Conservation (phyloP, 495 filamentous ascomycete species). For the Glarea lozoyensis region DNA sequence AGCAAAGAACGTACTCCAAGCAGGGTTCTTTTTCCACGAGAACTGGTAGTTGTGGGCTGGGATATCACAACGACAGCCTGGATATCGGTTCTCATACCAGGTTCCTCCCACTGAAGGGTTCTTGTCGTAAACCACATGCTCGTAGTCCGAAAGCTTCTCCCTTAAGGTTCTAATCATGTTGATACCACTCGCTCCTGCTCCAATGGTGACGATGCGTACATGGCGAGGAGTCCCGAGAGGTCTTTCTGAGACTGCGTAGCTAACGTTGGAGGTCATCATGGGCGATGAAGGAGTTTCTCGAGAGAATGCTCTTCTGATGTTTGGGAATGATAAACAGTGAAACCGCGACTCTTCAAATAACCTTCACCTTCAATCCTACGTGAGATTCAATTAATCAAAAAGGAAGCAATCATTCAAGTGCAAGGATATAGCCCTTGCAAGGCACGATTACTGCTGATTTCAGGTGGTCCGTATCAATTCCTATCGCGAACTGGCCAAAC, state of each 20-base stretch:
- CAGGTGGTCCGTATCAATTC: too few species aligned
- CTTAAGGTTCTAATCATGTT: constrained; percentile 7
- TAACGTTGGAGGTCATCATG: background rate
- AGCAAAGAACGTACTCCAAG: constrained; percentile 53
- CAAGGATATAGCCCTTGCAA: too few species aligned
- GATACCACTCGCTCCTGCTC: constrained; percentile 7
- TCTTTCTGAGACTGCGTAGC: constrained; percentile 1
- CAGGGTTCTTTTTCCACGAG: constrained; percentile 44
- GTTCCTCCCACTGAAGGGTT: constrained; percentile 56
- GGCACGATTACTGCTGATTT: too few species aligned
- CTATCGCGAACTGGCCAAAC: too few species aligned
- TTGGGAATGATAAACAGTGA: too few species aligned
- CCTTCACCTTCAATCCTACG: too few species aligned
- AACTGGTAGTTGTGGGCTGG: constrained; percentile 49
- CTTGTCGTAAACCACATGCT: constrained; percentile 68
- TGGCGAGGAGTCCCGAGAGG: constrained; percentile 3
- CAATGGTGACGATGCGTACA: constrained; percentile 10
- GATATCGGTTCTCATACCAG: constrained; percentile 53
- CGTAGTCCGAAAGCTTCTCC: constrained; percentile 23
- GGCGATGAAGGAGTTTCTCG: too few species aligned
- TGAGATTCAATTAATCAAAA: too few species aligned
- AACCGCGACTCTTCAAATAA: too few species aligned
- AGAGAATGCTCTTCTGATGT: too few species aligned
- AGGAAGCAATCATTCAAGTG: too few species aligned
- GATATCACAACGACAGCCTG: constrained; percentile 44